Conservation (phyloP, 1,139 yeast genomes). For the Spencermartinsiella ligniputridi region DNA sequence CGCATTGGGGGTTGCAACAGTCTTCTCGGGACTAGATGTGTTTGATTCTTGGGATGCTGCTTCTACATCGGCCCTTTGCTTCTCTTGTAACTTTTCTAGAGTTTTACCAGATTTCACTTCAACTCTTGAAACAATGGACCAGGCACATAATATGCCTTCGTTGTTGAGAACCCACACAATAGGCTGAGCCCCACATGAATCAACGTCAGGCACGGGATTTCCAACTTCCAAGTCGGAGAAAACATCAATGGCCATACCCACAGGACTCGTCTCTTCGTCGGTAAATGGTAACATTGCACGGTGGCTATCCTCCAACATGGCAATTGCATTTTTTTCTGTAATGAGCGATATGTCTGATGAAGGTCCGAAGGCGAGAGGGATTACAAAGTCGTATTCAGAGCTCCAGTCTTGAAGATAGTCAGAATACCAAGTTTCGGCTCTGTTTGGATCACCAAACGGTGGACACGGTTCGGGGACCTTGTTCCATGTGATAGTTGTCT, state of each 20-base stretch:
- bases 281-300: slow-evolving; percentile 71
- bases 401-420: slow-evolving; percentile 45
- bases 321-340: slow-evolving; percentile 34
- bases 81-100: not conserved
- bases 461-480: slow-evolving; percentile 50
- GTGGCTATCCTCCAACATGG: slow-evolving; percentile 59
- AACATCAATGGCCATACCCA: slow-evolving; percentile 64
- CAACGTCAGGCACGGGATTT: slow-evolving; percentile 58
- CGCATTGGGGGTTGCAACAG: not conserved
- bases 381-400: slow-evolving; percentile 31
- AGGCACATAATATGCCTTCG: slow-evolving; percentile 55
- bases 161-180: slow-evolving; percentile 58
- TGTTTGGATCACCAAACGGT: slow-evolving; percentile 51
- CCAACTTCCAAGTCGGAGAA: slow-evolving; percentile 41
- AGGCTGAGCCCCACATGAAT: slow-evolving; percentile 52
- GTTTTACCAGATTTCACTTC: not conserved
- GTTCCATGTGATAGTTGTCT: slow-evolving; percentile 15
- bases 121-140: slow-evolving; percentile 50
- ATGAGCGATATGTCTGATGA: slow-evolving; percentile 57
- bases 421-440: slow-evolving; percentile 49
- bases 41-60: not conserved
- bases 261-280: slow-evolving; percentile 63
- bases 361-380: slow-evolving; percentile 53
- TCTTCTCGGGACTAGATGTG: not conserved
- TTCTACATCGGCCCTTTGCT: not conserved